phyloP scores from a whole-genome alignment of 2,329 filamentous ascomycete species.

The Botrytis pseudocinerea region DNA sequence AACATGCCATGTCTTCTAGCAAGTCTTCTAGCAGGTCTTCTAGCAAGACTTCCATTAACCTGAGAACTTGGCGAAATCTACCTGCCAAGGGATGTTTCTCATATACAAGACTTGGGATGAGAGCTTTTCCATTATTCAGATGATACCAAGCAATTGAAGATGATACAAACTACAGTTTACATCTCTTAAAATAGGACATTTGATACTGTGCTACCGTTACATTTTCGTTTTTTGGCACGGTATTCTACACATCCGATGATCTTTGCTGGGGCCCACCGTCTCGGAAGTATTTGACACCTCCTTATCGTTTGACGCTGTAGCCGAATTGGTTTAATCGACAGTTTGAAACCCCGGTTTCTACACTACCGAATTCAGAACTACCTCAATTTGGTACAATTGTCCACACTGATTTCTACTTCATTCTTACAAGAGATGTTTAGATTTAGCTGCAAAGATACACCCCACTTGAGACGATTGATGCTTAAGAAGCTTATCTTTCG shows the following conservation, averaged over 20 bases:
- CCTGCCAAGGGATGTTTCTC: not conserved
- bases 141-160: not conserved
- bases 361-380: not conserved
- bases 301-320: constrained; percentile 26
- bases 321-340: constrained; percentile 33
- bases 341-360: constrained; percentile 24
- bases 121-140: not conserved
- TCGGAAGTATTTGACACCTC: not conserved
- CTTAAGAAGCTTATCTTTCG: not conserved
- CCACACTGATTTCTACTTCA: not conserved
- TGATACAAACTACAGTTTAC: constrained; percentile 3
- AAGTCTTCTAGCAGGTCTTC: not conserved
- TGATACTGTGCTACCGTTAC: constrained; percentile 5
- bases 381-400: constrained; percentile 23
- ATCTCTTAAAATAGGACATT: not conserved
- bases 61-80: not conserved
- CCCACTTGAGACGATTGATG: not conserved
- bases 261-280: not conserved
- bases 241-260: not conserved
- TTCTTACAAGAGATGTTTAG: not conserved
- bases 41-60: not conserved
- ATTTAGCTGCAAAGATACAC: not conserved
- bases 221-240: not conserved
- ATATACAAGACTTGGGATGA: not conserved
- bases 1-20: not conserved